phyloP scores from a whole-genome alignment of 192 early-diverging fungal species.

The Spinellus fusiger region DNA sequence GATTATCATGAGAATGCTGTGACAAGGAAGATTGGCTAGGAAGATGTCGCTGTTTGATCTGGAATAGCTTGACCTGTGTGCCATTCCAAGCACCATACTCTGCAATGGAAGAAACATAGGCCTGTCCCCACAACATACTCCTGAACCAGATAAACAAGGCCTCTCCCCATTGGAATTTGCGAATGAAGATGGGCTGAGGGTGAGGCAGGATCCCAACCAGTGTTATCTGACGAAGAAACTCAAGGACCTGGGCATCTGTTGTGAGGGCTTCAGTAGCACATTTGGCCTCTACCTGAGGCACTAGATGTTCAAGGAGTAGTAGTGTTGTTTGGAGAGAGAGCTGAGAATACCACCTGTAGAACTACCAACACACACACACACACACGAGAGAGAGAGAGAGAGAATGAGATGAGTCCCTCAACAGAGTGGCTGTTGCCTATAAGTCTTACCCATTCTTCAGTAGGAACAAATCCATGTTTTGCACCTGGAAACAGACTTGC shows the following conservation, averaged over 20 bases:
- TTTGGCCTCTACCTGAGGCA: constrained; percentile 61
- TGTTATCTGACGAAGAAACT: constrained; percentile 36
- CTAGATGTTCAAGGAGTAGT: constrained; percentile 55
- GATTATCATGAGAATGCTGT: too few relatives aligned
- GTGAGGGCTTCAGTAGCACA: constrained; percentile 53
- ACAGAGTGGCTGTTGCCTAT: too few relatives aligned
- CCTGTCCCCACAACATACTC: constrained; percentile 64
- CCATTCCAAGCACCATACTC: constrained; percentile 62
- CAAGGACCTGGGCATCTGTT: constrained; percentile 55
- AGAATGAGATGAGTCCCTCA: too few relatives aligned
- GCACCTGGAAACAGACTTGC: constrained; percentile 15
- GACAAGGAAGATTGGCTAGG: too few relatives aligned
- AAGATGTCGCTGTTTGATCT: constrained; percentile 26
- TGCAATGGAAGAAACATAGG: constrained; percentile 52
- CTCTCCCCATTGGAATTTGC: constrained; percentile 54
- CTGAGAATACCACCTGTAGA: constrained; percentile 57
- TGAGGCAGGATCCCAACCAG: constrained; percentile 41
- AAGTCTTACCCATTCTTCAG: constrained; percentile 59
- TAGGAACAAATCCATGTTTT: constrained; percentile 59
- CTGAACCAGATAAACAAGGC: constrained; percentile 67
- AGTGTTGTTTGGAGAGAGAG: constrained; percentile 69
- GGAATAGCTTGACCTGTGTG: constrained; percentile 53
- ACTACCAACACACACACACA: constrained; percentile 27
- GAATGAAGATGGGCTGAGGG: constrained; percentile 48
- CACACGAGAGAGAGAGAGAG: too few relatives aligned